Base-by-base conservation (phyloP, 129 eudicot genomes). In the Oenanthe sinensis region DNA sequence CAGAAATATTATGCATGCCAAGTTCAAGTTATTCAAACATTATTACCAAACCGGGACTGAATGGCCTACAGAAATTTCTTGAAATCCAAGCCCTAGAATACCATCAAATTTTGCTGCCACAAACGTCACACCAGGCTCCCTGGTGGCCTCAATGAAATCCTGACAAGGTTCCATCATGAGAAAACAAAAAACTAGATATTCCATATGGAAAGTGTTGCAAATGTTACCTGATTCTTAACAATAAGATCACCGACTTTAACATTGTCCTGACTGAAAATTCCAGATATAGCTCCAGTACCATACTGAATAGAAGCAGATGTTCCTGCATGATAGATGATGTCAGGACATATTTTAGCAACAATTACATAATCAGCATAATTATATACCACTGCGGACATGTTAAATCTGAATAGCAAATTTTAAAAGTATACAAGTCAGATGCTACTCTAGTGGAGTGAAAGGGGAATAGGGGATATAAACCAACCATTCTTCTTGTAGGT, bases 101-200 rank as follows among this genome's bases (percentile, higher is more conserved):
- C 98, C 98, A 72, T 94, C 98, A 77, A 94, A 94, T 86, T 89
- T 87, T 77, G 96, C 98, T 2, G 78, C 86, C 87, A 88, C 15
- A 75, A 94, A 94, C 50, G 93, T 86, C 52, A 80, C 70, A 78
- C 91, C 74, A 33, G 96, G 91, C 85, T 91, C 97, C 13, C 67
- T 82, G 50, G 96, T 89, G 55, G 98, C 97, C 90, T 94, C 97
- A 14, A 91, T 87, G 68, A 94, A 94, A 71, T 89, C 96, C 98
- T 94, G 74, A 62, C 62, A 47, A 65, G n/a, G 20, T 78, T 30
- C 19, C 16, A 33, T 14, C 63, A 33, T 45, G 63, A 78, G 62
- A 11, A 78, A 72, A 4, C 36, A 46, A 20, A 47, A 30, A 43
- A 26, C 4, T 11, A 30, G 54, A 65, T n/a, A n/a, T 28, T 46